Evolutionary conservation across 2,329 filamentous ascomycete genomes (phyloP).

Genomic region (Allantophomopsis cytisporea): DNA sequence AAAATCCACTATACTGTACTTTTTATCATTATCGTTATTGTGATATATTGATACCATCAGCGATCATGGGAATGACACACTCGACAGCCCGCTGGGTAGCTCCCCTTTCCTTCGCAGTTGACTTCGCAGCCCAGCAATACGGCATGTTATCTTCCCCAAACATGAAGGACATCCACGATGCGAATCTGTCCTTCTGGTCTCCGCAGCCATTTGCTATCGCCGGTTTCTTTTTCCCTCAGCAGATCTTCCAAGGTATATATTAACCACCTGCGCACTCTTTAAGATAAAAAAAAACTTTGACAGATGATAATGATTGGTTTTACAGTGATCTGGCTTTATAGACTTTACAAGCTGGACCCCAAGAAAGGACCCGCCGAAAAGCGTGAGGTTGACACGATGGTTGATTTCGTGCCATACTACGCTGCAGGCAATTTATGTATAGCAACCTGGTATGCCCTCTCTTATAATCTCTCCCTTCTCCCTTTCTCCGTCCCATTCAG

Average conservation of each 20-base stretch:
- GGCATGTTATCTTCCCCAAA: constrained; percentile 40
- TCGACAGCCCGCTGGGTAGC: constrained; percentile 39
- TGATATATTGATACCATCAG: not conserved
- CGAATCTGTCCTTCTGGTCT: constrained; percentile 42
- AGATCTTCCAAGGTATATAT: constrained; percentile 31
- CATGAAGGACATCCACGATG: constrained; percentile 45
- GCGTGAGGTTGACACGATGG: constrained; percentile 30
- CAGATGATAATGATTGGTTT: too few species aligned
- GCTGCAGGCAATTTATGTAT: constrained; percentile 43
- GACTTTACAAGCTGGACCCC: constrained; percentile 33
- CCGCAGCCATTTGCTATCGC: constrained; percentile 45
- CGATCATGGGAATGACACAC: constrained; percentile 35
- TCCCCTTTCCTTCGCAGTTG: constrained; percentile 37
- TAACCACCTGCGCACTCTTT: too few species aligned
- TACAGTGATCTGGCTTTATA: too few species aligned
- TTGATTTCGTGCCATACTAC: constrained; percentile 40
- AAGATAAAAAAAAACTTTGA: too few species aligned
- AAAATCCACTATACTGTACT: too few species aligned
- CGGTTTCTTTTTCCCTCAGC: constrained; percentile 47
- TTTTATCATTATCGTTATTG: too few species aligned
- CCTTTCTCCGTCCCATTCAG: not conserved
- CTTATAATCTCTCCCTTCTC: too few species aligned
- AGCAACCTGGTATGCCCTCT: constrained; percentile 21
- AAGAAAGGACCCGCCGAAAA: constrained; percentile 22
- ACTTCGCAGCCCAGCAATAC: constrained; percentile 45